Conservation (phyloP, 2,329 filamentous ascomycete species). For the Neofusicoccum umdonicola region DNA sequence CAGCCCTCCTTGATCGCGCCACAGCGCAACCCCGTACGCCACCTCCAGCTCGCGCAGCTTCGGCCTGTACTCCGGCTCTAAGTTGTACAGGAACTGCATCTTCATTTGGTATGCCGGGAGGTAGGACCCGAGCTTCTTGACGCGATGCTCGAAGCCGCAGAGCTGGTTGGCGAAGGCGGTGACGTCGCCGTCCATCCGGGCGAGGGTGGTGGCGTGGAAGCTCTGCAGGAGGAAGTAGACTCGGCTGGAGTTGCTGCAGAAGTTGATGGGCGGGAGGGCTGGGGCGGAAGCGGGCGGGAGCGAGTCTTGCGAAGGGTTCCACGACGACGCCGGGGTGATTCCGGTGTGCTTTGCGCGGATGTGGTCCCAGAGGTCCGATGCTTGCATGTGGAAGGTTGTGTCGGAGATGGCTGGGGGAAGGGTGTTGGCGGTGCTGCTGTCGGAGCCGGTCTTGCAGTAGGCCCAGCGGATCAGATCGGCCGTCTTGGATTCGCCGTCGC, state of each 20-base stretch:
- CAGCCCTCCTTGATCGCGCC: neutral
- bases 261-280: neutral
- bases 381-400: neutral
- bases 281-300: neutral
- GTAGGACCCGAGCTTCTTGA: neutral
- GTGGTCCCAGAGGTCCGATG: neutral
- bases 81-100: neutral
- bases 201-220: neutral
- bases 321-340: neutral
- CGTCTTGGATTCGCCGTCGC: neutral
- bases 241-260: neutral
- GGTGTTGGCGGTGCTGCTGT: neutral
- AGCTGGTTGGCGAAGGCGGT: neutral
- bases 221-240: neutral
- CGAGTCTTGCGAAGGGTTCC: no score
- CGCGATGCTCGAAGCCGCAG: neutral
- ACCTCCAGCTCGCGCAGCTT: neutral
- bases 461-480: neutral
- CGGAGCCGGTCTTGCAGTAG: neutral
- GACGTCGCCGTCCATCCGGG: neutral
- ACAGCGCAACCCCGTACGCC: neutral
- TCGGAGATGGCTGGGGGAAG: neutral
- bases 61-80: neutral
- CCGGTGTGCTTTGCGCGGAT: neutral
- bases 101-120: neutral